Base-by-base conservation (phyloP, 1,139 yeast genomes). In the Suhomyces bokatorum region DNA sequence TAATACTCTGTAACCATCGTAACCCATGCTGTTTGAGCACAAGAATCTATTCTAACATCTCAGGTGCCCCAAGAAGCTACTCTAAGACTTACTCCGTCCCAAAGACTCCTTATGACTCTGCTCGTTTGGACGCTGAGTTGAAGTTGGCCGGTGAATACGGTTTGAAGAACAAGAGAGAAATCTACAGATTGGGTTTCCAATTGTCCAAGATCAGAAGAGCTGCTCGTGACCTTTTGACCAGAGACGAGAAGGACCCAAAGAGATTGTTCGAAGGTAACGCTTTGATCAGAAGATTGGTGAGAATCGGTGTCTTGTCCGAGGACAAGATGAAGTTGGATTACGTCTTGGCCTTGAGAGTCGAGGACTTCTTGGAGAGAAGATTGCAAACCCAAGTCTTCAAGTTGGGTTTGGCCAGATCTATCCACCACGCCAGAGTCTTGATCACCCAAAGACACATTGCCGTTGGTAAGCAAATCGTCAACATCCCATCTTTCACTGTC, bases 191-290 rank as follows among this genome's bases (percentile, higher is more conserved):
- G 75, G 91, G 90, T 75, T 89, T 86, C 85, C 97, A 93, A 81
- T 89, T 93, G 73, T 93, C 99, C 61, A 93, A 93, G 87, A 93
- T 93, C 75, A 93, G 99, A 84, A 90, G 99, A 84, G 99, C 99
- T 75, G 99, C 99, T 73, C 96, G 99, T 87, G 98, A 95, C 73
- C 84, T 93, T 71, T 87, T 93, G 79, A 93, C 99, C 81, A 90
- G 97, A 83, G 99, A 93, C 69, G 99, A 93, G 83, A 93, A 93
- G 85, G 99, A 93, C 80, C 97, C 97, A 83, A 93, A 90, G 88
- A 91, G 99, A 84, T 87, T 93, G 71, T 93, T 93, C 83, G 99
- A 93, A 81, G 99, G 99, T 87, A 93, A 93, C 73, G 99, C 99
- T 71, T 89, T 93, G 76, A 93, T 90, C 77, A 84, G 95, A 85